Percentiles rank a stretch among this genome's conserved stretches.
phyloP scores from a whole-genome alignment of 306 rosid genomes.

The Arachis stenosperma region DNA sequence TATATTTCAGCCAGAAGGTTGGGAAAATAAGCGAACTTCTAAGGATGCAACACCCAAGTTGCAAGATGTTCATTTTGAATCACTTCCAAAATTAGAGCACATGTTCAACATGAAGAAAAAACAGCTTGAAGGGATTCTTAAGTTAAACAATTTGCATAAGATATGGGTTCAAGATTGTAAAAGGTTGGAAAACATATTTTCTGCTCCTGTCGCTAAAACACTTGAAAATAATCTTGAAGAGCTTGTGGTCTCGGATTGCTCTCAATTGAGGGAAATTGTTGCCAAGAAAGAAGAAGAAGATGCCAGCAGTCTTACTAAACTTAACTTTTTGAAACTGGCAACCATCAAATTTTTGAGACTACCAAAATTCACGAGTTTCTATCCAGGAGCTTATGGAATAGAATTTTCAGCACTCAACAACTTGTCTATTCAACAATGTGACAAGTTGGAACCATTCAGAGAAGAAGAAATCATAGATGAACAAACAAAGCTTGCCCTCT shows the following conservation, averaged over 20 bases:
- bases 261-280: neutral
- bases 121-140: slow-evolving; percentile 8
- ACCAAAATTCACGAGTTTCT: no score
- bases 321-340: no score
- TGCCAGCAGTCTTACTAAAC: neutral
- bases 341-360: no score
- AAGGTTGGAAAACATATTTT: slow-evolving; percentile 1
- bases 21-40: neutral
- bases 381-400: neutral
- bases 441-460: slow-evolving; percentile 2
- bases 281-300: neutral
- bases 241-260: neutral
- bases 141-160: neutral
- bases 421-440: neutral
- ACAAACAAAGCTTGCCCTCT: neutral
- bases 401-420: neutral
- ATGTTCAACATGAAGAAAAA: slow-evolving; percentile 23
- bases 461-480: neutral
- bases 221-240: neutral
- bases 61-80: neutral
- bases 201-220: neutral
- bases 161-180: neutral
- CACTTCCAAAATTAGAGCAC: slow-evolving; percentile 3
- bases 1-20: neutral
- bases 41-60: neutral